These are phyloP conservation scores for Kodamaea alishanica DNA, from an alignment of 1,139 yeast genomes.

Conservation along the genomic window DNA sequence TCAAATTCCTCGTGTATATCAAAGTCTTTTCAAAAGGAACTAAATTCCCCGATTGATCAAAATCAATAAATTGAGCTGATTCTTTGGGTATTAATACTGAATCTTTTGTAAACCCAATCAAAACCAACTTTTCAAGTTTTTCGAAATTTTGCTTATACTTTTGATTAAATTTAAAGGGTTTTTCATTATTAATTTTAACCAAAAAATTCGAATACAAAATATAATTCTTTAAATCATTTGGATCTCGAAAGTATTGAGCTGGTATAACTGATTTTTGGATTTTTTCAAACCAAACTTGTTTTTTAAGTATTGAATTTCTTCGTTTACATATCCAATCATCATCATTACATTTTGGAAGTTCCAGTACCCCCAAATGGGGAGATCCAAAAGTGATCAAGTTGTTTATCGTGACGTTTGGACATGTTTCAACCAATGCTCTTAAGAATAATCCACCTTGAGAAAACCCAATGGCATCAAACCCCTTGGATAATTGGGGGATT, in stretches of 20 bases:
- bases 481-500: constrained; percentile 42
- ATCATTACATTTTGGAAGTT: constrained; percentile 57
- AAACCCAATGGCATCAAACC: constrained; percentile 75
- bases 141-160: constrained; percentile 43
- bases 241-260: constrained; percentile 73
- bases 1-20: constrained; percentile 48
- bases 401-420: constrained; percentile 46
- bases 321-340: constrained; percentile 60
- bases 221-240: constrained; percentile 44
- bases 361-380: constrained; percentile 76
- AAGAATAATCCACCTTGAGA: constrained; percentile 81
- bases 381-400: constrained; percentile 73
- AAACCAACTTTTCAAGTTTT: constrained; percentile 48
- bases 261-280: constrained; percentile 61
- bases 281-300: constrained; percentile 57
- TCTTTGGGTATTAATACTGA: constrained; percentile 70
- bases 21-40: constrained; percentile 50
- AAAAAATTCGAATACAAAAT: constrained; percentile 50
- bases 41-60: constrained; percentile 41
- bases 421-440: constrained; percentile 60
- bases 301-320: constrained; percentile 52
- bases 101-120: constrained; percentile 60
- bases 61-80: constrained; percentile 63
- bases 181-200: constrained; percentile 68
- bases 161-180: constrained; percentile 19